A percentile compares a stretch with the other conserved stretches of the same genome.
These are phyloP conservation scores for Syzygium aqueum DNA, from an alignment of 345 rosid species.

Conservation along the genomic window DNA sequence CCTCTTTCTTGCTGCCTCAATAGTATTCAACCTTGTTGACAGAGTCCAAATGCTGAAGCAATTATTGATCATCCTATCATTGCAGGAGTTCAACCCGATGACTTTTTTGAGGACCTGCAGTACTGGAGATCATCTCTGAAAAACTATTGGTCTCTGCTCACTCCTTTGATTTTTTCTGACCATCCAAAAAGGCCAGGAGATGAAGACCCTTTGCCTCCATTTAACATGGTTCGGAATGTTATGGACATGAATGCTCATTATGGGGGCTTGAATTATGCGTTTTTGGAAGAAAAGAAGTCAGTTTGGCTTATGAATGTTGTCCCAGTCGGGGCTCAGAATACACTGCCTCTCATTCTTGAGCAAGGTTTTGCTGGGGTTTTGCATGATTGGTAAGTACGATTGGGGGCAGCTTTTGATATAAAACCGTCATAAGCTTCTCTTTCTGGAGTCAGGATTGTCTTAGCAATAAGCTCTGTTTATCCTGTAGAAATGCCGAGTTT, in stretches of 20 bases:
- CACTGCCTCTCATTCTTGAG: slow-evolving; percentile 84
- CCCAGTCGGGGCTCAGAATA: slow-evolving; percentile 60
- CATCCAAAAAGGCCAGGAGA: slow-evolving; percentile 99
- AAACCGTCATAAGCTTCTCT: neutral
- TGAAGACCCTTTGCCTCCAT: slow-evolving; percentile 96
- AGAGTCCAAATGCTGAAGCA: neutral
- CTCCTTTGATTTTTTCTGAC: slow-evolving; percentile 95
- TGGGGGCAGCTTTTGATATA: neutral
- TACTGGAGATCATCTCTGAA: slow-evolving; percentile 63
- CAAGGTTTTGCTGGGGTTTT: slow-evolving; percentile 86
- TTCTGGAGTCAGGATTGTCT: neutral
- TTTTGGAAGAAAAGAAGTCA: slow-evolving; percentile 60
- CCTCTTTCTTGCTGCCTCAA: neutral
- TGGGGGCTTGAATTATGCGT: slow-evolving; percentile 77
- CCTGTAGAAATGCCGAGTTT: neutral
- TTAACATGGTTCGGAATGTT: slow-evolving; percentile 92
- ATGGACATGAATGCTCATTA: slow-evolving; percentile 98
- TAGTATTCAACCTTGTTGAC: neutral
- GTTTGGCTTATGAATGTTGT: slow-evolving; percentile 98
- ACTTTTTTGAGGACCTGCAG: slow-evolving; percentile 65
- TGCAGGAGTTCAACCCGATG: slow-evolving; percentile 75
- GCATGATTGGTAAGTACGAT: slow-evolving; percentile 72
- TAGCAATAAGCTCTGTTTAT: neutral
- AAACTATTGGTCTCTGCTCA: slow-evolving; percentile 92
- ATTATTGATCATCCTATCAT: slow-evolving; percentile 11